Evolutionary conservation across 768 basidiomycete species (phyloP), one percentile per base, ranked within the genome.

Genomic region (Trametes maxima): DNA sequence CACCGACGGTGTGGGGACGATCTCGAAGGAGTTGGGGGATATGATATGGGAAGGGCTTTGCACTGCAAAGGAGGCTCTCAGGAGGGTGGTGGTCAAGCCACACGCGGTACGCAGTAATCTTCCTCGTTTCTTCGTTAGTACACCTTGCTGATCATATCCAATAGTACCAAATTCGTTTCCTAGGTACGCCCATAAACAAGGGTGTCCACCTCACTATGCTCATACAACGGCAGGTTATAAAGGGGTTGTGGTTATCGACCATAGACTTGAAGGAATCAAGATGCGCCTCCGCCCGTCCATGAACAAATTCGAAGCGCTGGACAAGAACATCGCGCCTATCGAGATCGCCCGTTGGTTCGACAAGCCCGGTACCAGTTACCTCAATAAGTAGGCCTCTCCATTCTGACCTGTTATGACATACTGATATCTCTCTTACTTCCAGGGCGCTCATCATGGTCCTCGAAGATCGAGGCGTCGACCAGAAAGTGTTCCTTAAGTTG

Each of bases 1-100:
- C 69, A 93, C 92, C 0, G 92, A 94, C 58, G 92, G 92, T 28
- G 84, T 89, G 12, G 92, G 92, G 1, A 91, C 90, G 0, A 90
- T 94, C 50, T 89, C 90, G 1, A 73, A 75, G 19, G 75, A 76
- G 22, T 76, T 94, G 4, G 83, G 78, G 0, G 70, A 85, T 42
- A 74, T 69, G 65, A 88, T 94, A 35, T 92, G 87, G 86, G 62
- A 68, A 13, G 77, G 75, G 3, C 70, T 87, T 16, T 85, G 85
- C 55, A 69, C 72, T 14, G 77, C 70, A n/a, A 78, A 79, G 45
- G 74, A 66, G 21, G 54, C 58, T 21, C 52, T 24, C 59, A 65
- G 68, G 76, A 0, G 62, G 11, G 35, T 50, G 5, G 17, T 45
- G 17, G 19, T 84, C 12, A 70, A 79, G 60, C 89, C 89, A 16